Percentiles rank a stretch among this genome's conserved stretches.
Conservation (phyloP, 805 yeast genomes). For the Starmerella ratchasimensis region DNA sequence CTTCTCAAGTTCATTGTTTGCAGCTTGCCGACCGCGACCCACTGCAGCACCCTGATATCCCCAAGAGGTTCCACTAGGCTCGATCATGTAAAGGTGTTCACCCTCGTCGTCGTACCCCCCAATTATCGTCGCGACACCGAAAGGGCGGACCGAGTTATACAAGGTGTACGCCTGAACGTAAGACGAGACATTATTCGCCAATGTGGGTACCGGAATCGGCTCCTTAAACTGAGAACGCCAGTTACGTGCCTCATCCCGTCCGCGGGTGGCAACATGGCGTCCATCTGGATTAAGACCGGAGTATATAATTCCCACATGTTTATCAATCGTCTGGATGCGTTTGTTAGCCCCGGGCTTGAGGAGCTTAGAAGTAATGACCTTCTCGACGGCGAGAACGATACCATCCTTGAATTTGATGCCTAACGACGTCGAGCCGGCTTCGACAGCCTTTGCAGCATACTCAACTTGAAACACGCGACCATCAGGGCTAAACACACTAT, state of each 20-base stretch:
- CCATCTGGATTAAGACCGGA: slow-evolving; percentile 97
- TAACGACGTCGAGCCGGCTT: slow-evolving; percentile 88
- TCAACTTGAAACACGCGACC: slow-evolving; percentile 78
- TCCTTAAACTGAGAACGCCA: slow-evolving; percentile 67
- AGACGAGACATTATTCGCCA: slow-evolving; percentile 76
- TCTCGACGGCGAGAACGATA: slow-evolving; percentile 94
- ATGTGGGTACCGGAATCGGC: slow-evolving; percentile 63
- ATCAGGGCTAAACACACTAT: slow-evolving; percentile 77
- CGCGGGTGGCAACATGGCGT: slow-evolving; percentile 79
- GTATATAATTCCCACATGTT: slow-evolving; percentile 87
- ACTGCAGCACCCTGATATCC: slow-evolving; percentile 96
- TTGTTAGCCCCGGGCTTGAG: slow-evolving; percentile 80
- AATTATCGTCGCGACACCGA: slow-evolving; percentile 81
- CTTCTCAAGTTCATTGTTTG: slow-evolving; percentile 91
- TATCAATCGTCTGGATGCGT: slow-evolving; percentile 84
- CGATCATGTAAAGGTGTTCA: slow-evolving; percentile 87
- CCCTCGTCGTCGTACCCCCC: slow-evolving; percentile 91
- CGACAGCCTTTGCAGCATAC: slow-evolving; percentile 94
- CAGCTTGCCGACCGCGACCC: slow-evolving; percentile 97
- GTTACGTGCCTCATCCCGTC: slow-evolving; percentile 76
- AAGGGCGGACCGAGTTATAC: slow-evolving; percentile 94
- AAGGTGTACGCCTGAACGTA: slow-evolving; percentile 92
- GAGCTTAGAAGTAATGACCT: slow-evolving; percentile 71
- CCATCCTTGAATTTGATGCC: slow-evolving; percentile 91
- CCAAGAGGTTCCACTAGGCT: slow-evolving; percentile 96